These are phyloP conservation scores for Micractinium conductrix DNA, from an alignment of 139 green algal species.

Conservation along the genomic window DNA sequence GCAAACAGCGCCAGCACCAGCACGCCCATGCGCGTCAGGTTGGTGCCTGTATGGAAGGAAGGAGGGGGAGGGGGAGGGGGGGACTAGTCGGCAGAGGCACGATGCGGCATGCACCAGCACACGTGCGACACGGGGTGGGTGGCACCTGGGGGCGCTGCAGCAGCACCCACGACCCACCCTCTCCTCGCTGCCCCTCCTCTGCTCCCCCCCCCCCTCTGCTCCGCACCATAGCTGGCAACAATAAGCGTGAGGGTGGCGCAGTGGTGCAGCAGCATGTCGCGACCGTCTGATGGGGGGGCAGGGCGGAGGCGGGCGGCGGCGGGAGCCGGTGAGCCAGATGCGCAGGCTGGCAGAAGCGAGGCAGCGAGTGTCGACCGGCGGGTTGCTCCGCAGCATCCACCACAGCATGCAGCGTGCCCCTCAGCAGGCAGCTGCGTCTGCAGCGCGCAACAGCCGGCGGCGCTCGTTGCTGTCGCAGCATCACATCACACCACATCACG, in stretches of 20 bases:
- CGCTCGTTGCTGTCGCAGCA: too few relatives aligned
- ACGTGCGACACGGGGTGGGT: not conserved
- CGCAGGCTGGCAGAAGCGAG: not conserved
- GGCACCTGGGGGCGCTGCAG: not conserved
- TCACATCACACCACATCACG: too few relatives aligned
- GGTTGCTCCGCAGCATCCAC: too few relatives aligned
- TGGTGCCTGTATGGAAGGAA: not conserved
- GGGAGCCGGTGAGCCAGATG: not conserved
- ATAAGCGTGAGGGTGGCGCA: slow-evolving; percentile 36
- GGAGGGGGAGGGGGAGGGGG: not conserved
- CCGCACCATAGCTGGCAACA: slow-evolving; percentile 28
- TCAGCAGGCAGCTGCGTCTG: too few relatives aligned
- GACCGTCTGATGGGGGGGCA: not conserved
- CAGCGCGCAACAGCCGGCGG: too few relatives aligned
- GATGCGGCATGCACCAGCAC: not conserved
- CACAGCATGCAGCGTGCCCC: too few relatives aligned
- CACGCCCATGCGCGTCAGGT: slow-evolving; percentile 17
- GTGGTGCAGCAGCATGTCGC: slow-evolving; percentile 49
- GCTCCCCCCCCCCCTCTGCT: not conserved
- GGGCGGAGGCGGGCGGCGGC: not conserved
- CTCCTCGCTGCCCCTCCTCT: too few relatives aligned
- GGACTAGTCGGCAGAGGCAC: not conserved
- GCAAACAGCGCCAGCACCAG: slow-evolving; percentile 42
- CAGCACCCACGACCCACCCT: not conserved
- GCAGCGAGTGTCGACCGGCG: not conserved